phyloP scores from a whole-genome alignment of 768 basidiomycete species.

The Neoboletus subvelutipes region DNA sequence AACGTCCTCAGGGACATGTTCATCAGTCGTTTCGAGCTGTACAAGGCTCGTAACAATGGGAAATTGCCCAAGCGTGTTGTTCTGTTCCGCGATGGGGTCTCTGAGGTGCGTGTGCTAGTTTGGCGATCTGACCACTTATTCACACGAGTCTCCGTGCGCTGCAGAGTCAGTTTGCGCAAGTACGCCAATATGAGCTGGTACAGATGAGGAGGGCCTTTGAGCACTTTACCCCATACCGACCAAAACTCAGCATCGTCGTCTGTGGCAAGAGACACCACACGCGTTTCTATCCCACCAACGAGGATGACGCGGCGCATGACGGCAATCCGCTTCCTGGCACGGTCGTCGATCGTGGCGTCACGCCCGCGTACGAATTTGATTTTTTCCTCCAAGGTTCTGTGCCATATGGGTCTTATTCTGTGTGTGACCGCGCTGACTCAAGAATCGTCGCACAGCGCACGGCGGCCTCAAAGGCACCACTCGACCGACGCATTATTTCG shows the following conservation, averaged over 20 bases:
- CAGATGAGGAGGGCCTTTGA: constrained; percentile 41
- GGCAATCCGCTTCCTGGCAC: constrained; percentile 57
- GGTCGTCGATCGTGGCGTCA: constrained; percentile 55
- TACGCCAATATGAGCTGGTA: constrained; percentile 42
- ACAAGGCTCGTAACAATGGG: constrained; percentile 33
- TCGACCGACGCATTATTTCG: constrained; percentile 54
- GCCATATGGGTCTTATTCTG: not conserved
- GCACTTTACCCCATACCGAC: constrained; percentile 42
- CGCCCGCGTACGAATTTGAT: constrained; percentile 52
- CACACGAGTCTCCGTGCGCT: not conserved
- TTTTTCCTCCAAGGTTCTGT: constrained; percentile 50
- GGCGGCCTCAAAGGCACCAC: constrained; percentile 45
- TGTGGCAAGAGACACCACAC: constrained; percentile 59
- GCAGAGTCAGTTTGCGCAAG: constrained; percentile 48
- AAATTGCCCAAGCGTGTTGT: constrained; percentile 44
- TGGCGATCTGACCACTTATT: not conserved
- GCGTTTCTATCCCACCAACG: constrained; percentile 50
- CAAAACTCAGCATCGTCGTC: constrained; percentile 51
- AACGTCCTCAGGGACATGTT: constrained; percentile 45
- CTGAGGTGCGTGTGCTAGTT: constrained; percentile 51
- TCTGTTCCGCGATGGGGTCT: constrained; percentile 71
- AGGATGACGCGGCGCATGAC: constrained; percentile 37
- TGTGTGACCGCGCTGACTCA: not conserved
- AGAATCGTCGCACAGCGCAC: constrained; percentile 32
- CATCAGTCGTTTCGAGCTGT: constrained; percentile 43